Conservation (phyloP, 108 stramenopile genomes). For the Thalassiosira profunda region DNA sequence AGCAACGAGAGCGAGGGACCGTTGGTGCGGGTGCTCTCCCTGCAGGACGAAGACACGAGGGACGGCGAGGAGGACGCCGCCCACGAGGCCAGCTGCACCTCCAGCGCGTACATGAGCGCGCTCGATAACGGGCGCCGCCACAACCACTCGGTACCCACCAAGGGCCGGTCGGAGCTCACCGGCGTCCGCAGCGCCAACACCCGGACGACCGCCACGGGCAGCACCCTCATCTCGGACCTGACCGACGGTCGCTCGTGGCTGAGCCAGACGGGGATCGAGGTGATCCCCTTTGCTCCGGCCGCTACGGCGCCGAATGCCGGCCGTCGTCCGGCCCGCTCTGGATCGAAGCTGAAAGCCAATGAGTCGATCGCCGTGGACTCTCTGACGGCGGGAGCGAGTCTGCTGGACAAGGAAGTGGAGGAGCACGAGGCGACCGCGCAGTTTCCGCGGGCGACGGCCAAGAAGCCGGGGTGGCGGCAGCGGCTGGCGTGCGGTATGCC, state of each 20-base stretch:
- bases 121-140: neutral
- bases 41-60: neutral
- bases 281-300: neutral
- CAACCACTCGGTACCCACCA: neutral
- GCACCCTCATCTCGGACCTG: neutral
- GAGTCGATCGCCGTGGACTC: too few relatives aligned
- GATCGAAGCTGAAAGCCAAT: neutral
- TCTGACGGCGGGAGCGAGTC: too few relatives aligned
- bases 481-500: neutral
- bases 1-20: neutral
- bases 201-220: neutral
- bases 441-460: neutral
- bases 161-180: neutral
- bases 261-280: neutral
- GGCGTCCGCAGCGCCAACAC: neutral
- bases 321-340: neutral
- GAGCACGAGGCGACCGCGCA: neutral
- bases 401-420: neutral
- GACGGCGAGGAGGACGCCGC: neutral
- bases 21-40: neutral
- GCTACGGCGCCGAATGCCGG: neutral
- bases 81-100: conserved; percentile 8
- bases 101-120: conserved; percentile 16
- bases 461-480: neutral
- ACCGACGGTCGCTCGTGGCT: conserved; percentile 6